A percentile compares a stretch with the other conserved stretches of the same genome.
Conservation (phyloP, 495 filamentous ascomycete genomes). For the Talaromyces adpressus region DNA sequence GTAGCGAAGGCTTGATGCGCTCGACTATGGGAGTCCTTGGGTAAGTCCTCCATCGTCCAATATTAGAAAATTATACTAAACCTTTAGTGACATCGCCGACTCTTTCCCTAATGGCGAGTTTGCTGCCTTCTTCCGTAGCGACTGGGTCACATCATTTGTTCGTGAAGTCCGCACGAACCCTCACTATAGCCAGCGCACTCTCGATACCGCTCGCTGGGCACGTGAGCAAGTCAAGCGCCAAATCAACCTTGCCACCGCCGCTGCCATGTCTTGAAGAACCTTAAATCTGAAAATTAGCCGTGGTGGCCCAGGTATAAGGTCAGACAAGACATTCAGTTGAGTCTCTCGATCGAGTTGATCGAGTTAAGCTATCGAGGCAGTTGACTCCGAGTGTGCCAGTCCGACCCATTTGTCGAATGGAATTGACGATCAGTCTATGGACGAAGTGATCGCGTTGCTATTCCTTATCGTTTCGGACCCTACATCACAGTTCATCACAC, state of each 20-base stretch:
- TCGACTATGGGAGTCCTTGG: slow-evolving; percentile 94
- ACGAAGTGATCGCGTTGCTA: neutral
- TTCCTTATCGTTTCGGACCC: neutral
- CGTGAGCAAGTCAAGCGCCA: slow-evolving; percentile 96
- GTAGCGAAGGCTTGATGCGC: slow-evolving; percentile 85
- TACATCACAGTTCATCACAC: neutral
- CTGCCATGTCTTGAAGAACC: slow-evolving; percentile 31
- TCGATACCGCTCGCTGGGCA: slow-evolving; percentile 94
- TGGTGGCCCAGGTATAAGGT: neutral
- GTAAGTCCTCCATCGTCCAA: slow-evolving; percentile 42
- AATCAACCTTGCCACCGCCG: slow-evolving; percentile 39
- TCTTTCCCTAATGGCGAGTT: slow-evolving; percentile 89
- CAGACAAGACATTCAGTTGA: neutral
- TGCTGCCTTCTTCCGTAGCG: slow-evolving; percentile 71
- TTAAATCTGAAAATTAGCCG: neutral
- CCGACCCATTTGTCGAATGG: neutral
- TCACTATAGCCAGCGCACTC: slow-evolving; percentile 73
- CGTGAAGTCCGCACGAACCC: slow-evolving; percentile 81
- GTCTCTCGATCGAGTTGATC: neutral
- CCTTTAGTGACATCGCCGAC: slow-evolving; percentile 78
- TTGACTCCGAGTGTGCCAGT: neutral
- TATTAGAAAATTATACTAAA: slow-evolving; percentile 25
- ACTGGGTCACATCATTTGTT: slow-evolving; percentile 83
- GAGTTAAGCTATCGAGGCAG: neutral
- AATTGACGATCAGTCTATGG: neutral